Evolutionary conservation across 2,329 filamentous ascomycete genomes (phyloP).

Genomic region (Penicillium concentricum): DNA sequence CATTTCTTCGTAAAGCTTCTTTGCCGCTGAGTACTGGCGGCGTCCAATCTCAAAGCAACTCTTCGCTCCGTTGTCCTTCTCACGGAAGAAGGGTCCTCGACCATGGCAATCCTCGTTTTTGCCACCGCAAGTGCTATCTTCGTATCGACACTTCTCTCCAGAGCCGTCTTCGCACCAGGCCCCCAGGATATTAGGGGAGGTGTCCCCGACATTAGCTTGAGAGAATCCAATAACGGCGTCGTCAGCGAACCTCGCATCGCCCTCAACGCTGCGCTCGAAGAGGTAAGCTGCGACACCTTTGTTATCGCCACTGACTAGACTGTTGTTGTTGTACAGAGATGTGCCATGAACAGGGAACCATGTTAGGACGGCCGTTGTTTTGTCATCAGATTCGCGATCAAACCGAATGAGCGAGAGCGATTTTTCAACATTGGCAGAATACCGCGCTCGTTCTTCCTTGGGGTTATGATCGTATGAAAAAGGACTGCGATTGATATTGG

Average conservation of each 20-base stretch:
- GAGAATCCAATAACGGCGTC: conserved; percentile 89
- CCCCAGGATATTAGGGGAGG: conserved; percentile 81
- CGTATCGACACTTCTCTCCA: conserved; percentile 51
- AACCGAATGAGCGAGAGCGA: conserved; percentile 78
- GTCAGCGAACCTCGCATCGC: conserved; percentile 56
- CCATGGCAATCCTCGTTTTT: conserved; percentile 46
- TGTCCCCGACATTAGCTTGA: conserved; percentile 88
- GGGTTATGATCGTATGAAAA: conserved; percentile 89
- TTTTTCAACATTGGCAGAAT: conserved; percentile 68
- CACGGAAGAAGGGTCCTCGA: conserved; percentile 46
- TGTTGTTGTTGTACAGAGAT: conserved; percentile 88
- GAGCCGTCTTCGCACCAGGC: conserved; percentile 88
- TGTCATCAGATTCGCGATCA: conserved; percentile 68
- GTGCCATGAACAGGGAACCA: conserved; percentile 95
- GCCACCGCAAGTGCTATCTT: conserved; percentile 75
- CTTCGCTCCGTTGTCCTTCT: conserved; percentile 47
- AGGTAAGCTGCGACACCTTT: conserved; percentile 89
- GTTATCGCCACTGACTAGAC: conserved; percentile 88
- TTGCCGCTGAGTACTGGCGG: conserved; percentile 47
- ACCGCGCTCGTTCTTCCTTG: conserved; percentile 67
- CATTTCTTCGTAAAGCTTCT: conserved; percentile 57
- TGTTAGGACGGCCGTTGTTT: conserved; percentile 76
- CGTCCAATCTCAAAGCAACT: conserved; percentile 52
- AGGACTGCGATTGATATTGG: conserved; percentile 85
- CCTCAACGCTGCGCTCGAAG: conserved; percentile 68